Evolutionary conservation across 1,139 yeast species (phyloP).

Genomic region (Protomyces gravidus): DNA sequence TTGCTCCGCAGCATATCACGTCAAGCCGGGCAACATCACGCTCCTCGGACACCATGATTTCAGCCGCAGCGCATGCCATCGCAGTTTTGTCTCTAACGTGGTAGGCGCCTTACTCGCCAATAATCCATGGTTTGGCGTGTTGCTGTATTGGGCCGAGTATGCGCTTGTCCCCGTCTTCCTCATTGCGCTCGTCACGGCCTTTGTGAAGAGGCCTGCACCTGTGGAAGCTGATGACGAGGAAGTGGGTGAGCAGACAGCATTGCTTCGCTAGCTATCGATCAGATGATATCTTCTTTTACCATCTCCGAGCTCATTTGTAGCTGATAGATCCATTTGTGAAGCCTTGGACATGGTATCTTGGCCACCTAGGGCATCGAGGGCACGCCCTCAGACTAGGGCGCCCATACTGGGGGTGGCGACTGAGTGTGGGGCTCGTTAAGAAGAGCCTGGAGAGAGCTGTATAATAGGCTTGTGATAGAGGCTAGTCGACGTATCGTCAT

Average conservation of each 20-base stretch:
- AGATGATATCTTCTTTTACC: too few species aligned
- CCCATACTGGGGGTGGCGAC: too few species aligned
- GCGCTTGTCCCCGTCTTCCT: conserved; percentile 33
- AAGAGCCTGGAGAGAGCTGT: too few species aligned
- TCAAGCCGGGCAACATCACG: neutral
- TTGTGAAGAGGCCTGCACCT: conserved; percentile 29
- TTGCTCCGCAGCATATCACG: neutral
- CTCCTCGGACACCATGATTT: conserved; percentile 3
- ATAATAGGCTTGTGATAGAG: too few species aligned
- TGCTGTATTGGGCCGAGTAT: conserved; percentile 34
- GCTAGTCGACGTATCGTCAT: too few species aligned
- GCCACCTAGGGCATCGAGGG: too few species aligned
- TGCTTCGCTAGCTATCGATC: neutral
- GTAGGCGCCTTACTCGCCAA: conserved; percentile 33
- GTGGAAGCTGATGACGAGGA: conserved; percentile 32
- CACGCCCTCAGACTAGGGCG: too few species aligned
- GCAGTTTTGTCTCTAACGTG: conserved; percentile 33
- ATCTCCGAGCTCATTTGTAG: too few species aligned
- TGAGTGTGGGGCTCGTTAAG: too few species aligned
- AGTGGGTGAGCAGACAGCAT: conserved; percentile 27
- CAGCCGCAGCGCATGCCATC: conserved; percentile 29
- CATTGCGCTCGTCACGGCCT: conserved; percentile 32
- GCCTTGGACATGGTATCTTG: too few species aligned
- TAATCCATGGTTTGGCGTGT: conserved; percentile 34
- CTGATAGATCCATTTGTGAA: too few species aligned